Evolutionary conservation across 768 basidiomycete genomes (phyloP), one percentile per base, ranked within the genome.

Genomic region (Phanerodontia chrysosporium): DNA sequence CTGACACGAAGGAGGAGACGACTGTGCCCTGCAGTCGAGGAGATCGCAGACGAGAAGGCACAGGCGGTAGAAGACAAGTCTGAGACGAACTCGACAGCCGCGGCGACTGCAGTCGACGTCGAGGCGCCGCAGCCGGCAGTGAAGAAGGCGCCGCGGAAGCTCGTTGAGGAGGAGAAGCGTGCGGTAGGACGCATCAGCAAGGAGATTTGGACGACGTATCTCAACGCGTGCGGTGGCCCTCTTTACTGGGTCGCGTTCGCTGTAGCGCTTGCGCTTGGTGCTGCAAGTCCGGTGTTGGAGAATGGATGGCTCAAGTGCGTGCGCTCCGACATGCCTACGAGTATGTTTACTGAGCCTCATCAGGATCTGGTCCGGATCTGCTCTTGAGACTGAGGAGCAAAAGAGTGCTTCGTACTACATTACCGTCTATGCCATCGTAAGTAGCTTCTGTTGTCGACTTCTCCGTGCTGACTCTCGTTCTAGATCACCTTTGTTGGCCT

Each of bases 111-210:
- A 7, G 49, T 49, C 14, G 45, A 69, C 8, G 71, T 73, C 21
- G 73, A 76, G 1, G 29, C 58, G 21, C 63, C 65, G 24, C 60
- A 68, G 10, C 68, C 72, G 59, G 70, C n/a, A n/a, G n/a, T 73
- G 57, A 83, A 79, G 69, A 89, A 85, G 66, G 67, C 78, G 1
- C 89, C 93, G 0, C 79, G 92, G 36, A 95, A 95, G 69, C 79
- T 95, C 48, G 76, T 95, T 6, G 93, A 96, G 61, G 82, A 83
- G 53, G 82, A 83, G 64, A 74, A 76, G 62, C 72, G 81, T 12
- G 80, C 79, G 4, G 76, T 75, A 14, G 82, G 82, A 1, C 67
- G 78, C 29, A 80, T 83, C 57, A 71, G 73, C 42, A 71, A 70
- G 60, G 67, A 71, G 7, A 76, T 83, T 42, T 83, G 81, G 81